phyloP scores from a whole-genome alignment of 1,284 basidiomycete species.

The Malassezia cuniculi region DNA sequence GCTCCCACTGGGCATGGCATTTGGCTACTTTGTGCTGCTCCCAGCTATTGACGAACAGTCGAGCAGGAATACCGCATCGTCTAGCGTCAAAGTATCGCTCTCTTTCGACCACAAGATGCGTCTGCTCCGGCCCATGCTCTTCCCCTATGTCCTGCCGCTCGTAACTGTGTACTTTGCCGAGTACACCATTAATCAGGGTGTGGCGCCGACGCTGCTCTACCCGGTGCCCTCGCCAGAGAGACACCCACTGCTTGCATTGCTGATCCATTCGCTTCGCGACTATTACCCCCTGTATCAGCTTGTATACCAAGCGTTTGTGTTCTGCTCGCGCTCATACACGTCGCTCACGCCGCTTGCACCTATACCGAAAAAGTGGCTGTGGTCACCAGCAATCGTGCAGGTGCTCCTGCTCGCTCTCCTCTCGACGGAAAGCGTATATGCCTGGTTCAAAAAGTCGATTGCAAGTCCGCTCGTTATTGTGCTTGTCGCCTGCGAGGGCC shows the following conservation, averaged over 20 bases:
- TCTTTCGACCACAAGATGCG: conserved; percentile 32
- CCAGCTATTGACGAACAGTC: conserved; percentile 14
- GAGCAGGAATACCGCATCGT: neutral
- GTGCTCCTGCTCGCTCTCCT: conserved; percentile 54
- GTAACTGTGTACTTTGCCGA: conserved; percentile 42
- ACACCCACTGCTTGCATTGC: conserved; percentile 56
- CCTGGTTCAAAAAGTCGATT: conserved; percentile 35
- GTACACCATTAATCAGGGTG: conserved; percentile 44
- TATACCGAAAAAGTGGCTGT: conserved; percentile 59
- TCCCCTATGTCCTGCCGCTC: conserved; percentile 36
- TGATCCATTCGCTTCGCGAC: conserved; percentile 74
- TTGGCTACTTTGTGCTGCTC: conserved; percentile 24
- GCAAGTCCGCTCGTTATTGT: conserved; percentile 38
- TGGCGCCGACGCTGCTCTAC: conserved; percentile 75
- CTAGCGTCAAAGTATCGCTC: conserved; percentile 12
- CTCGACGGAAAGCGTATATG: conserved; percentile 51
- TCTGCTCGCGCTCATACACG: conserved; percentile 83
- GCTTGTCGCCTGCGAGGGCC: conserved; percentile 34
- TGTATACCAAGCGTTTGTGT: conserved; percentile 66
- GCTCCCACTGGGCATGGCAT: conserved; percentile 29
- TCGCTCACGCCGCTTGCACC: conserved; percentile 68
- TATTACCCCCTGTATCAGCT: conserved; percentile 66
- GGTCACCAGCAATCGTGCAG: conserved; percentile 62
- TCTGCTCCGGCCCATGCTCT: conserved; percentile 34
- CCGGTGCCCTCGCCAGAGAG: conserved; percentile 58